Evolutionary conservation across 148 eudicot species (phyloP).

Genomic region (Fagopyrum homotropicum): DNA sequence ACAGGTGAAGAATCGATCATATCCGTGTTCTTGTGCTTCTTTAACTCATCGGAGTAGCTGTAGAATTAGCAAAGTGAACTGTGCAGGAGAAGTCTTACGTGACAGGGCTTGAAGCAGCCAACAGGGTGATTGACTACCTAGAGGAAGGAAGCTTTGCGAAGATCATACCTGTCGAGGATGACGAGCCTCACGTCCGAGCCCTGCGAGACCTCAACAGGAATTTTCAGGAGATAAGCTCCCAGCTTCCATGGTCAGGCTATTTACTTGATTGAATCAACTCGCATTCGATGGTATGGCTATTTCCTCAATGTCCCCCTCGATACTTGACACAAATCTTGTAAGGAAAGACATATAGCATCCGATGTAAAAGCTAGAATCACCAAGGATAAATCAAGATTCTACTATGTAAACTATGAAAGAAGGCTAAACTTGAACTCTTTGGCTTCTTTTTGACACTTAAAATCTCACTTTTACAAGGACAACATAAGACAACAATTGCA

Average conservation of each 20-base stretch:
- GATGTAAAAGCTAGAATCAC: no score
- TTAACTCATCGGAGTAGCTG: not conserved
- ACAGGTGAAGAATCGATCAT: conserved; percentile 33
- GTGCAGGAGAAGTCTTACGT: conserved; percentile 63
- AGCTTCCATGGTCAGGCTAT: conserved; percentile 60
- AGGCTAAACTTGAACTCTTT: no score
- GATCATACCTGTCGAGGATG: conserved; percentile 53
- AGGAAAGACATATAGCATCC: no score
- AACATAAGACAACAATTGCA: no score
- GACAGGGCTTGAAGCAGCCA: conserved; percentile 79
- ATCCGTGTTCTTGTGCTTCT: not conserved
- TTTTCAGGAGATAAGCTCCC: conserved; percentile 36
- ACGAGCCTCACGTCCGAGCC: conserved; percentile 58
- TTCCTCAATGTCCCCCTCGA: no score
- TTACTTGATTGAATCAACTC: conserved; percentile 22
- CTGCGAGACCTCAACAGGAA: conserved; percentile 53
- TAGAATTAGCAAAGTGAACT: conserved; percentile 12
- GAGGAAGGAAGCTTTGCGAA: conserved; percentile 54
- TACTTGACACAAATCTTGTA: no score
- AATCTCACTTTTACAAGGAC: no score
- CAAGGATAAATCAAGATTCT: no score
- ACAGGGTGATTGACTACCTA: conserved; percentile 59
- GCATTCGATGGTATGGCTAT: no score
- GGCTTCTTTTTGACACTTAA: no score
- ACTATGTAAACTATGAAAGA: no score